Conservation (phyloP, 768 basidiomycete species). For the Termitomyces sp. region DNA sequence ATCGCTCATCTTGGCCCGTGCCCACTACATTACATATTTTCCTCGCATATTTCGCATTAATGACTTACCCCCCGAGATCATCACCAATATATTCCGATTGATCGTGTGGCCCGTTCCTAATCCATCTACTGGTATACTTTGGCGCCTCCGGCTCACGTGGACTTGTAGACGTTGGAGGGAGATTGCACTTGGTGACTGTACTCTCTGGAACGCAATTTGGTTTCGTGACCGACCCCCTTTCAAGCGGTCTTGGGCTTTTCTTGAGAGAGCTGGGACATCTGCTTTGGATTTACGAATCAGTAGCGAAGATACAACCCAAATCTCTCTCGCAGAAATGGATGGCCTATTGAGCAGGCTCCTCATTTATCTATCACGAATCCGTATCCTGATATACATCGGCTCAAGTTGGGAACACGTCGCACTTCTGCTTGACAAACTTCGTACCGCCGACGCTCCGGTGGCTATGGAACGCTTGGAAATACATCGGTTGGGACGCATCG, state of each 20-base stretch:
- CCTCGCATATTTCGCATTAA: constrained; percentile 47
- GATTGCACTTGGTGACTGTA: constrained; percentile 40
- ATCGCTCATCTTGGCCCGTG: constrained; percentile 26
- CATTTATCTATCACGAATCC: constrained; percentile 49
- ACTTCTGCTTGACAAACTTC: constrained; percentile 45
- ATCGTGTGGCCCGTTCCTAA: constrained; percentile 47
- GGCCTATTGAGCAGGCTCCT: constrained; percentile 46
- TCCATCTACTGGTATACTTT: constrained; percentile 26
- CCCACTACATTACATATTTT: constrained; percentile 25
- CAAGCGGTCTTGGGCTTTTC: constrained; percentile 47
- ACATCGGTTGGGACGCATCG: constrained; percentile 49
- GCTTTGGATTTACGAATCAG: constrained; percentile 60
- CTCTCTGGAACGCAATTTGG: constrained; percentile 63
- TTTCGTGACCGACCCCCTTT: constrained; percentile 49
- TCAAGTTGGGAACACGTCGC: constrained; percentile 51
- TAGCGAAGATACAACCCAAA: constrained; percentile 26
- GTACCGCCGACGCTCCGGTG: constrained; percentile 28
- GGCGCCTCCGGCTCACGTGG: constrained; percentile 50
- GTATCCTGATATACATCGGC: constrained; percentile 53
- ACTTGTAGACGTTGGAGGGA: constrained; percentile 54
- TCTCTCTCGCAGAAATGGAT: constrained; percentile 40
- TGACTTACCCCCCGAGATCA: constrained; percentile 61
- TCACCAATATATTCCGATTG: constrained; percentile 57
- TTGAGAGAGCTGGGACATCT: constrained; percentile 49
- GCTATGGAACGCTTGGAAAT: constrained; percentile 61